Evolutionary conservation across 768 basidiomycete genomes (phyloP), one percentile per base, ranked within the genome.

Genomic region (Psilocybe cubensis): DNA sequence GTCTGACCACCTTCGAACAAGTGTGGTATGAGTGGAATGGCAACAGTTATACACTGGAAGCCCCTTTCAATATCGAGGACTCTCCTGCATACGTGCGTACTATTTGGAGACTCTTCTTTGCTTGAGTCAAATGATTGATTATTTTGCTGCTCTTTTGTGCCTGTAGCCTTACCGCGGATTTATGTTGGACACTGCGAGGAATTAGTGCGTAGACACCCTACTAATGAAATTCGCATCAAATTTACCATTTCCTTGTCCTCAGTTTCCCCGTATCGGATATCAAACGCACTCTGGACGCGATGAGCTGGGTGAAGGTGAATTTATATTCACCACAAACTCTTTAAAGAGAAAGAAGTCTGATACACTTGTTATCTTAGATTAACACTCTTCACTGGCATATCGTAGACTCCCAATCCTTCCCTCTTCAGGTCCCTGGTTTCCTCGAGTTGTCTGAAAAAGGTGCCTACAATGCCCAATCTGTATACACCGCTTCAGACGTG

Each of bases 381-480:
- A 92, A 87, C 70, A 84, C 83, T 1, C 82, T 94, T 63, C 91
- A 94, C 61, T 94, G 92, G 92, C 93, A 94, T 66, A 77, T 92
- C 55, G 85, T 85, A 31, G 93, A 95, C 71, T 84, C 86, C 52
- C 91, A 94, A 64, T 86, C 84, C 31, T 95, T 91, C 76, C 92
- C 93, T 1, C 77, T 94, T 14, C 76, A 81, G 35, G 73, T 94
- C 18, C 74, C 83, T 3, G 79, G 79, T 9, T 87, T 82, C 66
- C 79, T 86, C 0, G 82, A 83, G 53, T 74, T 94, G 1, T 77
- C 88, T 9, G 58, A 60, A 17, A 77, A 81, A 1, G 92, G 89
- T 1, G 89, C 92, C 10, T 95, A 95, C 72, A 83, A 83, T 3
- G 10, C 79, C 0, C 54, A 60, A 0, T 70, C 81, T 27, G 74